phyloP scores from a whole-genome alignment of 1,284 basidiomycete species.

The Wallemia hederae region DNA sequence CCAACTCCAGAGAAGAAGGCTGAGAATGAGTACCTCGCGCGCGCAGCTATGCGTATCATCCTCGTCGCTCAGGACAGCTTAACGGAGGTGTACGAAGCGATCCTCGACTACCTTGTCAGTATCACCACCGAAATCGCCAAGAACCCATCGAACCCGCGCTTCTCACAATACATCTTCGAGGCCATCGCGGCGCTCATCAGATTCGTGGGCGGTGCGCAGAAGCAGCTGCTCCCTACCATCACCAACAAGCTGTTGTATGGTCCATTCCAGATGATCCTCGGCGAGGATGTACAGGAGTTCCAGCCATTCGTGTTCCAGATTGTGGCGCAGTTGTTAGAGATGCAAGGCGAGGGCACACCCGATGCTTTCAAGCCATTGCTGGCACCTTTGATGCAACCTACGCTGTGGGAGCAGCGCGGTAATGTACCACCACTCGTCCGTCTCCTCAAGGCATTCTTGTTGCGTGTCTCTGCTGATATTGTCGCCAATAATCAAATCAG shows the following conservation, averaged over 20 bases:
- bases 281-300: constrained; percentile 79
- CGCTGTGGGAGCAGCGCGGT: constrained; percentile 81
- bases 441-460: constrained; percentile 56
- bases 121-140: constrained; percentile 68
- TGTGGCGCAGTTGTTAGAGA: constrained; percentile 76
- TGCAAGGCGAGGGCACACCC: constrained; percentile 38
- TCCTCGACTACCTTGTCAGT: constrained; percentile 41
- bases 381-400: constrained; percentile 54
- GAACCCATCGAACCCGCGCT: constrained; percentile 90
- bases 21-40: constrained; percentile 74
- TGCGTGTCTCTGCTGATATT: constrained; percentile 37
- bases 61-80: constrained; percentile 58
- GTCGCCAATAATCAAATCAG: constrained; percentile 42
- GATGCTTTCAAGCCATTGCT: constrained; percentile 48
- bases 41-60: constrained; percentile 76
- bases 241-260: constrained; percentile 50
- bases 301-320: constrained; percentile 94
- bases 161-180: constrained; percentile 94
- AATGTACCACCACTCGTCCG: constrained; percentile 80
- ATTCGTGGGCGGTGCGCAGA: constrained; percentile 45
- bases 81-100: constrained; percentile 32
- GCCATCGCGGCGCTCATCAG: constrained; percentile 72
- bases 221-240: constrained; percentile 37
- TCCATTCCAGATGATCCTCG: constrained; percentile 61
- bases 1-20: constrained; percentile 73